These are phyloP conservation scores for Teratosphaeria epicoccoides DNA, from an alignment of 2,329 filamentous ascomycete species.

Conservation along the genomic window DNA sequence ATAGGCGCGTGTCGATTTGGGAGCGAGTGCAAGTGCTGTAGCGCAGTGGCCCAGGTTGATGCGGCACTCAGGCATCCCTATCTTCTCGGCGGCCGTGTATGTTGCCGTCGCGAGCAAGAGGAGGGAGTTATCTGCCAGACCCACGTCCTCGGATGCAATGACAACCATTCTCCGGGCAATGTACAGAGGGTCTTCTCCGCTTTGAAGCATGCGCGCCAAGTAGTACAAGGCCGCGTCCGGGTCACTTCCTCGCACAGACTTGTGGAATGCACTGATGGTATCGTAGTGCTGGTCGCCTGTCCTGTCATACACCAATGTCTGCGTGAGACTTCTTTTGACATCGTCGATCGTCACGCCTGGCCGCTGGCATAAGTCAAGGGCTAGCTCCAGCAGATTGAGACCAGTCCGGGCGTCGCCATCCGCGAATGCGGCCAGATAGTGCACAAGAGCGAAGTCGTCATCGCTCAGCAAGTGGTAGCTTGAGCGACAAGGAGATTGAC, in stretches of 20 bases:
- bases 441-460: constrained; percentile 53
- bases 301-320: constrained; percentile 88
- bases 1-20: constrained; percentile 82
- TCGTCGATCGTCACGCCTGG: constrained; percentile 56
- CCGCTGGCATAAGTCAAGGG: constrained; percentile 62
- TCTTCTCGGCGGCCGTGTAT: constrained; percentile 80
- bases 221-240: constrained; percentile 88
- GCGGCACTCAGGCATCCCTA: constrained; percentile 88
- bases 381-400: constrained; percentile 82
- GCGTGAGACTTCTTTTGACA: constrained; percentile 75
- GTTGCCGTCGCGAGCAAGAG: constrained; percentile 75
- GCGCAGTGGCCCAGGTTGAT: constrained; percentile 85
- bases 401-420: constrained; percentile 91
- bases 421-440: constrained; percentile 73
- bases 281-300: constrained; percentile 96
- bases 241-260: constrained; percentile 79
- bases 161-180: constrained; percentile 89
- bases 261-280: constrained; percentile 94
- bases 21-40: constrained; percentile 67
- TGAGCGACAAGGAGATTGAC: background rate
- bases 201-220: constrained; percentile 87
- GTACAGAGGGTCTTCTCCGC: constrained; percentile 85
- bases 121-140: constrained; percentile 75
- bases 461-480: constrained; percentile 49
- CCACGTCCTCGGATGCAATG: constrained; percentile 88